Conservation (phyloP, 192 early-diverging fungal genomes). For the Podila clonocystis region DNA sequence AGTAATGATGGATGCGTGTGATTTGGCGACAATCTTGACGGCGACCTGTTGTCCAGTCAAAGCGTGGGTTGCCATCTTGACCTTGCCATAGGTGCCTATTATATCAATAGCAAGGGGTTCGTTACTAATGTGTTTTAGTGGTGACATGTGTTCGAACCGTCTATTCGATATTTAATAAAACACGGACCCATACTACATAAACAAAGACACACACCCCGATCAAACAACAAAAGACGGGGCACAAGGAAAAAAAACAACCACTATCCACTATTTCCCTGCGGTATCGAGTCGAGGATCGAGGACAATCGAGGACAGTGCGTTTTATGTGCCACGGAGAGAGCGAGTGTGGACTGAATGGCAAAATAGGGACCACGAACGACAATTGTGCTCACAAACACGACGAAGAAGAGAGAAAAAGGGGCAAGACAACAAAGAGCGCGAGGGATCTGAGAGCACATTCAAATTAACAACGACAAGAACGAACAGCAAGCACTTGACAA, state of each 20-base stretch:
- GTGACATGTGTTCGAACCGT: background rate
- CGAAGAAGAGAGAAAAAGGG: background rate
- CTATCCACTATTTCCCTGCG: background rate
- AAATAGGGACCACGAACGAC: too few species aligned
- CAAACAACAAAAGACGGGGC: too few species aligned
- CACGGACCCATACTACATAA: background rate
- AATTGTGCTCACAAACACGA: background rate
- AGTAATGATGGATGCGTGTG: slow-evolving; percentile 65
- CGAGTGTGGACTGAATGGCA: too few species aligned
- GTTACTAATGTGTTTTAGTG: background rate
- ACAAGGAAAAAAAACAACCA: too few species aligned
- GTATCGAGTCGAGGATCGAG: background rate
- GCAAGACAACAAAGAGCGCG: too few species aligned
- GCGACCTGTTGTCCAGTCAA: slow-evolving; percentile 71
- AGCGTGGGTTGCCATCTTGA: slow-evolving; percentile 67
- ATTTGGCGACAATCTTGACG: slow-evolving; percentile 69
- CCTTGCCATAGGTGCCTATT: slow-evolving; percentile 71
- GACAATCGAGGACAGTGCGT: background rate
- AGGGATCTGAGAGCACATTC: too few species aligned
- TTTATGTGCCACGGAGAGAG: background rate
- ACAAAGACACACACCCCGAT: too few species aligned
- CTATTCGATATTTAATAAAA: slow-evolving; percentile 3
- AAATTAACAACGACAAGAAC: too few species aligned
- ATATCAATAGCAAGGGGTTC: background rate
- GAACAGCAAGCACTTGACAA: too few species aligned